phyloP scores from a whole-genome alignment of 257 asterid genomes.

The Rehmannia glutinosa region DNA sequence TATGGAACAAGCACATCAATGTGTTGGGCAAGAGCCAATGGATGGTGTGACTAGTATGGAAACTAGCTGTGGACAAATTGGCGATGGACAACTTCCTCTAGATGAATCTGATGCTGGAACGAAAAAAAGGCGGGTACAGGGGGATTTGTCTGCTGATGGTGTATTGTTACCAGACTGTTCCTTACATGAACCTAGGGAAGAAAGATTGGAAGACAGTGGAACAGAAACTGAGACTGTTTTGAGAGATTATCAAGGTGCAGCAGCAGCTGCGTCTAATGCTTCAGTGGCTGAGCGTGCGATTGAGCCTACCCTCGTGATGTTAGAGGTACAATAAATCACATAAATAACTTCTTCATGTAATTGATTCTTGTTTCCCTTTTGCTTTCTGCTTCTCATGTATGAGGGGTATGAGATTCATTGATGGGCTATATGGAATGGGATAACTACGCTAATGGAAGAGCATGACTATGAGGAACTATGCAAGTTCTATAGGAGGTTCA shows the following conservation, averaged over 20 bases:
- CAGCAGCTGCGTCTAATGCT: conserved; percentile 69
- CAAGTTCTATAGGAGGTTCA: too few relatives aligned
- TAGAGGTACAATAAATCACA: conserved; percentile 65
- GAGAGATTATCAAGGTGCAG: conserved; percentile 66
- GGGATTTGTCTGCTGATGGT: conserved; percentile 65
- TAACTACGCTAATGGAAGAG: conserved; percentile 11
- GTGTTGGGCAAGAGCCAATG: conserved; percentile 47
- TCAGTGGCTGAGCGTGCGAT: conserved; percentile 86
- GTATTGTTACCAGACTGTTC: conserved; percentile 45
- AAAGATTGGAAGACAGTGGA: conserved; percentile 53
- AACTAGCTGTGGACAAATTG: conserved; percentile 59
- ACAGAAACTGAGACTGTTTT: conserved; percentile 41
- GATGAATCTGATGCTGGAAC: conserved; percentile 82
- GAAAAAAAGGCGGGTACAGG: conserved; percentile 78
- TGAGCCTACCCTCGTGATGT: conserved; percentile 97
- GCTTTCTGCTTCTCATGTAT: neutral
- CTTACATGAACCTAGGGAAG: conserved; percentile 60
- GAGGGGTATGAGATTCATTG: neutral
- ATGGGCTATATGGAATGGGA: conserved; percentile 1
- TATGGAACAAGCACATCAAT: conserved; percentile 60
- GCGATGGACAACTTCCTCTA: conserved; percentile 43
- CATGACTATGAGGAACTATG: neutral
- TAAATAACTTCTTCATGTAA: neutral
- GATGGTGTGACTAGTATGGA: conserved; percentile 82
- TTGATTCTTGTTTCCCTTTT: neutral